phyloP scores from a whole-genome alignment of 257 asterid species.

The Scutellaria minor region DNA sequence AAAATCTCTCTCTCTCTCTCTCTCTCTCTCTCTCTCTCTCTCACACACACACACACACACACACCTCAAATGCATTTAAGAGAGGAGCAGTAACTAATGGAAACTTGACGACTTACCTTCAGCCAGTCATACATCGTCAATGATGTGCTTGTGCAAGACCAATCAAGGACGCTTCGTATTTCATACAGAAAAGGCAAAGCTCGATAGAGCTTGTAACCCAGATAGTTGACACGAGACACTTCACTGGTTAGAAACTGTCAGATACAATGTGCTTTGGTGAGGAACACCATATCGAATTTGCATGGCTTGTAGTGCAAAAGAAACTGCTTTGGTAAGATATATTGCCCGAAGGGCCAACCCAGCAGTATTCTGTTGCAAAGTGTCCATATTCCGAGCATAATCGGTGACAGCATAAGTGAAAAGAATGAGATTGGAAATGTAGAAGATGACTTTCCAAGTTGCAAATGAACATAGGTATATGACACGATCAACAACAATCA shows the following conservation, averaged over 20 bases:
- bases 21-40: no score
- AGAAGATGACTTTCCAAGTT: conserved; percentile 84
- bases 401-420: conserved; percentile 77
- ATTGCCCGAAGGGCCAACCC: conserved; percentile 92
- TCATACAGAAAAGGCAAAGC: conserved; percentile 96
- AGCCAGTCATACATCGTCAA: conserved; percentile 99
- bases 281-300: conserved; percentile 95
- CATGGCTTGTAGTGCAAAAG: conserved; percentile 90
- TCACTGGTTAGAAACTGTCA: conserved; percentile 96
- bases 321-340: conserved; percentile 86
- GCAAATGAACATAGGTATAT: conserved; percentile 95
- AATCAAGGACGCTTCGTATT: conserved; percentile 95
- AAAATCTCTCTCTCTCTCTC: not conserved
- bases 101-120: conserved; percentile 66
- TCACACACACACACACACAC: no score
- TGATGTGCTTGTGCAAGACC: conserved; percentile 97
- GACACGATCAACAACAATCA: conserved; percentile 94
- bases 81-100: conserved; percentile 1
- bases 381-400: conserved; percentile 88
- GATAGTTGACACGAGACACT: conserved; percentile 80
- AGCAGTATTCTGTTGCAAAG: conserved; percentile 75
- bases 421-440: conserved; percentile 82
- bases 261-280: conserved; percentile 92
- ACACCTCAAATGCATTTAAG: not conserved
- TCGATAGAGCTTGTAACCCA: conserved; percentile 93